Conservation (phyloP, 306 rosid species). For the Dryas octopetala region DNA sequence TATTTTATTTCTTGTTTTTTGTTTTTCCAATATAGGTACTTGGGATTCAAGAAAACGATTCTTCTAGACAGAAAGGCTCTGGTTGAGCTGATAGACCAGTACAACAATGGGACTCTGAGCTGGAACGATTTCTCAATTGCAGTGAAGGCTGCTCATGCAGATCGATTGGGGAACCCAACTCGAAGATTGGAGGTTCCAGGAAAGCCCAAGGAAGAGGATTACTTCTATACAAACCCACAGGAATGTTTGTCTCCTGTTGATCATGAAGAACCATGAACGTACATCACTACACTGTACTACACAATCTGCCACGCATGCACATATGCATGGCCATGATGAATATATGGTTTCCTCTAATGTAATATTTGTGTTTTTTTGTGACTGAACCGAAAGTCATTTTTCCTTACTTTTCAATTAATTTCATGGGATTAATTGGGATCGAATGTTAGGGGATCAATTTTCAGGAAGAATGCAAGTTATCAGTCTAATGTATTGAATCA, state of each 20-base stretch:
- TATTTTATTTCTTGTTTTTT: too few relatives aligned
- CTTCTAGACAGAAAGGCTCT: conserved; percentile 22
- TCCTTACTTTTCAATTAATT: too few relatives aligned
- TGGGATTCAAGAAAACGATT: conserved; percentile 34
- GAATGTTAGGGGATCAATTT: too few relatives aligned
- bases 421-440: too few relatives aligned
- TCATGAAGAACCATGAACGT: background rate
- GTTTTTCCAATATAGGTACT: background rate
- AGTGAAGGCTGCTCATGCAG: conserved; percentile 25
- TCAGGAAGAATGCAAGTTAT: too few relatives aligned
- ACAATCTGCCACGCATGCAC: background rate
- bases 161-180: conserved; percentile 30
- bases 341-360: too few relatives aligned
- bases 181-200: conserved; percentile 30
- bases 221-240: conserved; percentile 35
- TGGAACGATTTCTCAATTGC: conserved; percentile 23
- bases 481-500: too few relatives aligned
- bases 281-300: background rate
- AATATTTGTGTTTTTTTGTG: too few relatives aligned
- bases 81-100: conserved; percentile 33
- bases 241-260: conserved; percentile 20
- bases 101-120: conserved; percentile 29
- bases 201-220: conserved; percentile 35
- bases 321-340: background rate
- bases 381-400: too few relatives aligned